These are phyloP conservation scores for Lactuca saligna DNA, from an alignment of 129 eudicot genomes.

Conservation along the genomic window DNA sequence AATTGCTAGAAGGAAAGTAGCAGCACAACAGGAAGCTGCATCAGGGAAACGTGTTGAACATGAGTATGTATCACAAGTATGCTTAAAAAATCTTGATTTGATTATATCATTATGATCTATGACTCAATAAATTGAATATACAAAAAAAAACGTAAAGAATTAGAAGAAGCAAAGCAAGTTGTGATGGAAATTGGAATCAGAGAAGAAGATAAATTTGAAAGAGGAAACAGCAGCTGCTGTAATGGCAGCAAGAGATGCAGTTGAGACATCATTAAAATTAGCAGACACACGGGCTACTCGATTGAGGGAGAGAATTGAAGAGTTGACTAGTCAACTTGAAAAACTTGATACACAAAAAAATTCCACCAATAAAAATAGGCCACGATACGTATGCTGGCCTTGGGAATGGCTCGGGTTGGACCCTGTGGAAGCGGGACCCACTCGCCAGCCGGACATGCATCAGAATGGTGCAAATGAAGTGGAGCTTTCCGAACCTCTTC, in stretches of 20 bases:
- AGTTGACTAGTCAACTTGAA: slow-evolving; percentile 81
- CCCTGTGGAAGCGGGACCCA: slow-evolving; percentile 37
- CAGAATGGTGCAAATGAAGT: slow-evolving; percentile 66
- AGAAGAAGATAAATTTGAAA: slow-evolving; percentile 82
- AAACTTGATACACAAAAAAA: slow-evolving; percentile 55
- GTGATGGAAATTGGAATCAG: slow-evolving; percentile 63
- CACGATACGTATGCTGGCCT: slow-evolving; percentile 93
- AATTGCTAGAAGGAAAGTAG: slow-evolving; percentile 89
- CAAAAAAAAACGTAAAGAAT: slow-evolving; percentile 46
- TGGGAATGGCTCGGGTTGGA: slow-evolving; percentile 97
- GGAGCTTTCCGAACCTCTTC: slow-evolving; percentile 96
- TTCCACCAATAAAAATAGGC: slow-evolving; percentile 41
- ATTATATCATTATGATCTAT: no score
- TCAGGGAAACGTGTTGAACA: slow-evolving; percentile 94
- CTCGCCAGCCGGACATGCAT: slow-evolving; percentile 38
- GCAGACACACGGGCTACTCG: slow-evolving; percentile 79
- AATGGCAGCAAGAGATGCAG: slow-evolving; percentile 98
- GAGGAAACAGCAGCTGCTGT: slow-evolving; percentile 96
- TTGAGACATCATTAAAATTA: slow-evolving; percentile 76
- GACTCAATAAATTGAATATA: slow-evolving; percentile 18
- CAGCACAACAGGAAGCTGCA: slow-evolving; percentile 96
- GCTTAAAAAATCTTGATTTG: background rate
- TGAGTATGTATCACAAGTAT: slow-evolving; percentile 73
- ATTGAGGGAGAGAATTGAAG: slow-evolving; percentile 82
- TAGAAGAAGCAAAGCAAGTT: slow-evolving; percentile 80